These are phyloP conservation scores for Teunomyces tritomae DNA, from an alignment of 805 yeast species.

Conservation along the genomic window DNA sequence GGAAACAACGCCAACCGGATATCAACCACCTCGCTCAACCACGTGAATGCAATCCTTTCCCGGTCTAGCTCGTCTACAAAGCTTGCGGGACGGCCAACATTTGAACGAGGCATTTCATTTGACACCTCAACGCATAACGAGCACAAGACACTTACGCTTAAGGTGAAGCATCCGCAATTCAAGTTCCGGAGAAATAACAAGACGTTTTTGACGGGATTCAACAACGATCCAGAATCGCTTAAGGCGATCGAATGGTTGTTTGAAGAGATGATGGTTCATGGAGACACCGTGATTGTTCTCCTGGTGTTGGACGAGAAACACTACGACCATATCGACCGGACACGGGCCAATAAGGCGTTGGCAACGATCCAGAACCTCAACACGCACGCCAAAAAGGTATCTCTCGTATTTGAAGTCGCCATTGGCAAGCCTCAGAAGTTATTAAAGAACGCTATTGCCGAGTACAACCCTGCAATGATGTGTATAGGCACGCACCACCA, in stretches of 20 bases:
- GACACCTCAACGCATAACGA: conserved; percentile 34
- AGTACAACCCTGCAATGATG: conserved; percentile 46
- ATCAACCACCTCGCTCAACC: conserved; percentile 10
- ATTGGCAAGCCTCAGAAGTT: conserved; percentile 41
- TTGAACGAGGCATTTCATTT: conserved; percentile 41
- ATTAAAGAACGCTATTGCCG: conserved; percentile 38
- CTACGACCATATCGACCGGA: conserved; percentile 25
- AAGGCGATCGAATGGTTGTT: conserved; percentile 44
- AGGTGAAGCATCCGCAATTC: conserved; percentile 42
- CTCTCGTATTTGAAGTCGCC: conserved; percentile 39
- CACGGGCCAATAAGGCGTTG: conserved; percentile 25
- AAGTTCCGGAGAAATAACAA: conserved; percentile 44
- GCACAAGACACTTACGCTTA: conserved; percentile 36
- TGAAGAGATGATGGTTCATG: conserved; percentile 42
- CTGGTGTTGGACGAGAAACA: conserved; percentile 41
- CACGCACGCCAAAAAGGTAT: conserved; percentile 32
- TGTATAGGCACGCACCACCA: conserved; percentile 39
- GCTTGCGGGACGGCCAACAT: conserved; percentile 12
- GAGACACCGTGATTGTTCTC: conserved; percentile 41
- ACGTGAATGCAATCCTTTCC: conserved; percentile 5
- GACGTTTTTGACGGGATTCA: conserved; percentile 40
- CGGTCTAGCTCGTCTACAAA: conserved; percentile 7
- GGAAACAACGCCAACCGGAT: conserved; percentile 1
- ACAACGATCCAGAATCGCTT: conserved; percentile 34
- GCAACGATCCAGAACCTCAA: conserved; percentile 33